Evolutionary conservation across 495 filamentous ascomycete genomes (phyloP).

Genomic region (Tuber indicum): DNA sequence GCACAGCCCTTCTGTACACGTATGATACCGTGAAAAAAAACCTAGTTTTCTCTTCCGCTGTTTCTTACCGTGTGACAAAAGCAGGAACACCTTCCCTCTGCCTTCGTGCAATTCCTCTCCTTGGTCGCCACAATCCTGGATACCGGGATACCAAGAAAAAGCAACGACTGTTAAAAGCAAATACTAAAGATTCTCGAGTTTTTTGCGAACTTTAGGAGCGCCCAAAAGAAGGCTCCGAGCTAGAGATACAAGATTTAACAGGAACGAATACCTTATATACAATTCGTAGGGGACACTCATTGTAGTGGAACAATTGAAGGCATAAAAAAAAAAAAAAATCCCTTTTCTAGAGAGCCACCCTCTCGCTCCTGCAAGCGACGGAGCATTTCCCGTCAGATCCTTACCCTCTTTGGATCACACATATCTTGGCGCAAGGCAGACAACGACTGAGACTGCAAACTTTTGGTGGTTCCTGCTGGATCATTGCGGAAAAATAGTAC

Average conservation of each 20-base stretch:
- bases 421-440: not conserved
- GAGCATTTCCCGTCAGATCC: not conserved
- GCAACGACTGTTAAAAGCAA: not conserved
- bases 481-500: not conserved
- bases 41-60: not conserved
- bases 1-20: not conserved
- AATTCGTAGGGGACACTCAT: not conserved
- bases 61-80: not conserved
- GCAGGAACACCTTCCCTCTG: not conserved
- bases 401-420: not conserved
- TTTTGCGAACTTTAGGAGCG: not conserved
- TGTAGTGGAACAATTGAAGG: not conserved
- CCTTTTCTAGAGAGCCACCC: too few relatives aligned
- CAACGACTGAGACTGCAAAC: not conserved
- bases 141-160: not conserved
- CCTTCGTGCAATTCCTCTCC: not conserved
- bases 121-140: not conserved
- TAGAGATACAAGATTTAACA: not conserved
- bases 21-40: not conserved
- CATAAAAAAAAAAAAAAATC: too few relatives aligned
- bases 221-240: not conserved
- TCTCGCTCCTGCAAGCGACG: not conserved
- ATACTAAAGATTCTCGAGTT: not conserved
- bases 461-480: not conserved
- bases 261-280: not conserved